These are phyloP conservation scores for Solanum sparsipilum DNA, from an alignment of 257 asterid species.

Conservation along the genomic window DNA sequence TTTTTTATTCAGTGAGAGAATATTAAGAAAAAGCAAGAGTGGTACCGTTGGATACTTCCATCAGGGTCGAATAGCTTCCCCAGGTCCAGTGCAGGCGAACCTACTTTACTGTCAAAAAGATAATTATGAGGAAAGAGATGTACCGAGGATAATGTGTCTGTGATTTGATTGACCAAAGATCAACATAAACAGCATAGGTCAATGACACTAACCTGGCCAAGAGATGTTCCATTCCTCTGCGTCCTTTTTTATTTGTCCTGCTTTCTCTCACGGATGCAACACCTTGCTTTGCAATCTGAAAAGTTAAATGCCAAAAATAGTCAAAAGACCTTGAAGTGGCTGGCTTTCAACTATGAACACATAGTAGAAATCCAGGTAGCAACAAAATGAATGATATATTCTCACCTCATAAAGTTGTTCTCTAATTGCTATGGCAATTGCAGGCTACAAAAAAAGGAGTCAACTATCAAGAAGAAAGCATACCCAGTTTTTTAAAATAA, in stretches of 20 bases:
- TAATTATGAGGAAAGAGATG: neutral
- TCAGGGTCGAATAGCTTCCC: conserved; percentile 72
- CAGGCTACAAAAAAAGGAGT: conserved; percentile 54
- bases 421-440: conserved; percentile 82
- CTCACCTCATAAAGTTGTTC: conserved; percentile 95
- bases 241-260: conserved; percentile 74
- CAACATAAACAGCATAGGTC: neutral
- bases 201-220: conserved; percentile 43
- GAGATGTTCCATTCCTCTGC: conserved; percentile 57
- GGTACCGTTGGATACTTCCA: conserved; percentile 68
- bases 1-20: neutral
- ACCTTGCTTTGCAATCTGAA: conserved; percentile 75
- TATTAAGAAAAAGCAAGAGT: neutral
- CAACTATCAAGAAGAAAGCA: neutral
- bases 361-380: neutral
- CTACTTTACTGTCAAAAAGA: conserved; percentile 48
- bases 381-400: conserved; percentile 1
- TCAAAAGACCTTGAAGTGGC: neutral
- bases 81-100: conserved; percentile 72
- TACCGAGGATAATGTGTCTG: neutral
- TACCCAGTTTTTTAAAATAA: neutral
- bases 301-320: conserved; percentile 5
- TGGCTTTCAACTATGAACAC: neutral
- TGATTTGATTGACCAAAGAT: neutral
- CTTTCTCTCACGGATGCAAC: conserved; percentile 91